phyloP scores from a whole-genome alignment of 805 yeast genomes.

The Ogataea wickerhamii region DNA sequence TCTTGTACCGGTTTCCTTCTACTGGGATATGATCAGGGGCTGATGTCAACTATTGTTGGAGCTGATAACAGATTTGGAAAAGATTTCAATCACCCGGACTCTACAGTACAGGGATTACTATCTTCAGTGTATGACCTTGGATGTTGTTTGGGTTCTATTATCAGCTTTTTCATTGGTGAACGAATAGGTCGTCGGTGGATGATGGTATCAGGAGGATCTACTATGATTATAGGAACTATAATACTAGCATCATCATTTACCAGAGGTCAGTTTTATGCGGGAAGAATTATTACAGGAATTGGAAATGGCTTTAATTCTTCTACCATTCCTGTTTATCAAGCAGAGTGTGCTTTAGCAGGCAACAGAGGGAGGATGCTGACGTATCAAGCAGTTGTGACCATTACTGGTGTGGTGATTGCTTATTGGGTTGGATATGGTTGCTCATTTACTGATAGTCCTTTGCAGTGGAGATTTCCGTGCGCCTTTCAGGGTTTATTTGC shows the following conservation, averaged over 20 bases:
- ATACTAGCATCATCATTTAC: conserved; percentile 30
- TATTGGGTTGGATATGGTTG: conserved; percentile 44
- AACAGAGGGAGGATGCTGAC: conserved; percentile 37
- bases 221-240: conserved; percentile 34
- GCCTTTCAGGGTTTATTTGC: conserved; percentile 43
- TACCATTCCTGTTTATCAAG: conserved; percentile 45
- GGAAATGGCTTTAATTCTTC: conserved; percentile 45
- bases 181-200: conserved; percentile 40
- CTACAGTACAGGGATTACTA: conserved; percentile 37
- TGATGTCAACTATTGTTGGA: conserved; percentile 40
- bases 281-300: conserved; percentile 42
- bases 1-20: conserved; percentile 8
- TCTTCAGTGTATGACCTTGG: conserved; percentile 46
- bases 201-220: conserved; percentile 34
- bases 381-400: conserved; percentile 36
- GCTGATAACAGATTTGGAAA: conserved; percentile 17
- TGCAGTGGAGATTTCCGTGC: conserved; percentile 45
- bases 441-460: conserved; percentile 33
- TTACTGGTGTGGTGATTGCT: conserved; percentile 42
- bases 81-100: conserved; percentile 7
- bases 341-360: conserved; percentile 40
- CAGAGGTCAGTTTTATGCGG: conserved; percentile 41
- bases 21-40: conserved; percentile 45
- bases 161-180: conserved; percentile 24
- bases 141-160: conserved; percentile 38